A percentile compares a stretch with the other conserved stretches of the same genome.
phyloP scores from a whole-genome alignment of 139 green algal species.

The Chlorella vulgaris region DNA sequence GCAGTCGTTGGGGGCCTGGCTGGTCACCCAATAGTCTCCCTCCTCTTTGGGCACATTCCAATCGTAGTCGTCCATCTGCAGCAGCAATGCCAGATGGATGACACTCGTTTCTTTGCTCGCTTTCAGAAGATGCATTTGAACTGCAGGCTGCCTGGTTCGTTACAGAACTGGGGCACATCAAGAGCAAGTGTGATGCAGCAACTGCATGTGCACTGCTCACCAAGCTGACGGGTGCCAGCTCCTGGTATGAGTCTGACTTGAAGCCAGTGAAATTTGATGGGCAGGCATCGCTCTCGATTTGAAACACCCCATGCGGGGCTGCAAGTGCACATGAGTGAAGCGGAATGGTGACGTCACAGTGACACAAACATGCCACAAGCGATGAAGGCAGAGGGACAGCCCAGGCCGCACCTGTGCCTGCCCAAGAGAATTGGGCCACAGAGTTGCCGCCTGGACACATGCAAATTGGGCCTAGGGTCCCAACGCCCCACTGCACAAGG shows the following conservation, averaged over 20 bases:
- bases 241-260: slow-evolving; percentile 27
- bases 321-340: neutral
- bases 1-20: slow-evolving; percentile 31
- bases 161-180: too few relatives aligned
- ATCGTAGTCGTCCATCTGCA: slow-evolving; percentile 8
- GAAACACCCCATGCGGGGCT: slow-evolving; percentile 35
- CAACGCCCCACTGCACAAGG: neutral
- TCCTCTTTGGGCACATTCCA: slow-evolving; percentile 31
- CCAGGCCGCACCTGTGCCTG: neutral
- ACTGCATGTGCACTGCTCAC: neutral
- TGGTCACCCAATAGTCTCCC: slow-evolving; percentile 45
- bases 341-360: too few relatives aligned
- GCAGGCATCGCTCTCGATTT: slow-evolving; percentile 38
- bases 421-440: neutral
- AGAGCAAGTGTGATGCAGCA: neutral
- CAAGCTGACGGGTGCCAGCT: slow-evolving; percentile 23
- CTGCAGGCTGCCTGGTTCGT: too few relatives aligned
- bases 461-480: slow-evolving; percentile 9
- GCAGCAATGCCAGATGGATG: too few relatives aligned
- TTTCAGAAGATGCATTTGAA: too few relatives aligned
- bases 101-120: too few relatives aligned
- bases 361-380: neutral
- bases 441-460: slow-evolving; percentile 28
- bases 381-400: neutral
- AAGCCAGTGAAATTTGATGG: slow-evolving; percentile 34